phyloP scores from a whole-genome alignment of 23 red algal genomes.

The Gracilaria gracilis region DNA sequence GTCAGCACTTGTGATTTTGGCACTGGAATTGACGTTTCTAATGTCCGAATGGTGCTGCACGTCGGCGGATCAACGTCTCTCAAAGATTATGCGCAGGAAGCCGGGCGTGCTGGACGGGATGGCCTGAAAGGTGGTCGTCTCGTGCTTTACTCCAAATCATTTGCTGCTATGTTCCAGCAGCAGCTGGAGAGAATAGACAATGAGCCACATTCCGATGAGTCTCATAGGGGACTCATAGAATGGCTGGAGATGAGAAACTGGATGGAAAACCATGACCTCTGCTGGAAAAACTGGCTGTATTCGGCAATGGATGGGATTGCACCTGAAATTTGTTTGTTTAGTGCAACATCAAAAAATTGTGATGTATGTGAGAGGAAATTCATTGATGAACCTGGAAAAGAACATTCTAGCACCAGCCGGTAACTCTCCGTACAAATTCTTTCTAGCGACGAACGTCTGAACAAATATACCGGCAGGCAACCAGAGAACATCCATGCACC shows the following conservation, averaged over 20 bases:
- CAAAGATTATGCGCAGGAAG: slow-evolving; percentile 25
- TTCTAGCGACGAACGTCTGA: no score
- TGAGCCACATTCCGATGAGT: not conserved
- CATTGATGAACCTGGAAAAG: not conserved
- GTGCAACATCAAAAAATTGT: not conserved
- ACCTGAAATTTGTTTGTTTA: not conserved
- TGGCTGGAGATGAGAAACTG: slow-evolving; percentile 12
- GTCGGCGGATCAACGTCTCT: not conserved
- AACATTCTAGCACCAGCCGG: not conserved
- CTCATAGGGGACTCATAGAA: not conserved
- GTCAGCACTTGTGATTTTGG: slow-evolving; percentile 25
- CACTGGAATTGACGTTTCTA: slow-evolving; percentile 5
- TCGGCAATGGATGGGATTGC: not conserved
- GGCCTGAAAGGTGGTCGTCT: not conserved
- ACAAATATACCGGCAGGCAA: no score
- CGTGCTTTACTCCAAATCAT: not conserved
- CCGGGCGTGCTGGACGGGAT: not conserved
- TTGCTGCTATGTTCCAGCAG: not conserved
- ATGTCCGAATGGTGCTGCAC: slow-evolving; percentile 18
- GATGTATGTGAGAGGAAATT: not conserved
- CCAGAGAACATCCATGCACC: no score
- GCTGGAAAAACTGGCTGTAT: slow-evolving; percentile 13
- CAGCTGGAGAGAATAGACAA: not conserved
- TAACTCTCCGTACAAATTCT: not conserved
- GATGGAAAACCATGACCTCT: not conserved